These are phyloP conservation scores for Ogataea siamensis DNA, from an alignment of 805 yeast genomes.

Conservation along the genomic window DNA sequence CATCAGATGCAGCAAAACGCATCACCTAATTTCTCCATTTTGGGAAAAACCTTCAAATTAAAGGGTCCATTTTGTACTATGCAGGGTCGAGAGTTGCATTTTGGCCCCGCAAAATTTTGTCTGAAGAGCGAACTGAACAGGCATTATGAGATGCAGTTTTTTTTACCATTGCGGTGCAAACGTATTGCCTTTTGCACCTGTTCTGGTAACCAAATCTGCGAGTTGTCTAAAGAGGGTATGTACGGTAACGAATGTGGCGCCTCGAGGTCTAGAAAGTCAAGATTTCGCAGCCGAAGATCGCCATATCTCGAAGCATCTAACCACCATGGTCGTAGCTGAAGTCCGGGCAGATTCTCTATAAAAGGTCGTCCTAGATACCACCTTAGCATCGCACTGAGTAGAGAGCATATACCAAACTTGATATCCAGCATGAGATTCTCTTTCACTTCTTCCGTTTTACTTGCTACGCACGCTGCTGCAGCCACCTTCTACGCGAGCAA, in stretches of 20 bases:
- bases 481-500: constrained; percentile 4
- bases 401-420: constrained; percentile 2
- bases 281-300: not conserved
- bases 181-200: constrained; percentile 1
- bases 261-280: constrained; percentile 3
- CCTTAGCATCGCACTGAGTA: constrained; percentile 3
- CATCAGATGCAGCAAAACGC: constrained; percentile 2
- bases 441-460: constrained; percentile 3
- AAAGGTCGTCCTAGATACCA: constrained; percentile 2
- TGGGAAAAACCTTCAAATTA: constrained; percentile 1
- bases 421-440: constrained; percentile 2
- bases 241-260: constrained; percentile 3
- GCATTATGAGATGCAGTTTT: constrained; percentile 1
- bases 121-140: constrained; percentile 2
- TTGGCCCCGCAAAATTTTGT: constrained; percentile 1
- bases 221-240: constrained; percentile 1
- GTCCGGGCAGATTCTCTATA: constrained; percentile 1
- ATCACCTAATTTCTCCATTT: constrained; percentile 3
- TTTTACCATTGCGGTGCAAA: constrained; percentile 3
- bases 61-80: constrained; percentile 2
- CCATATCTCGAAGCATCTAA: constrained; percentile 1
- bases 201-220: constrained; percentile 2
- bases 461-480: constrained; percentile 4
- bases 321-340: constrained; percentile 3
- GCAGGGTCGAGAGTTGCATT: constrained; percentile 3